A percentile compares a stretch with the other conserved stretches of the same genome.
phyloP scores from a whole-genome alignment of 305 asterid genomes.

The Euphrasia arctica region DNA sequence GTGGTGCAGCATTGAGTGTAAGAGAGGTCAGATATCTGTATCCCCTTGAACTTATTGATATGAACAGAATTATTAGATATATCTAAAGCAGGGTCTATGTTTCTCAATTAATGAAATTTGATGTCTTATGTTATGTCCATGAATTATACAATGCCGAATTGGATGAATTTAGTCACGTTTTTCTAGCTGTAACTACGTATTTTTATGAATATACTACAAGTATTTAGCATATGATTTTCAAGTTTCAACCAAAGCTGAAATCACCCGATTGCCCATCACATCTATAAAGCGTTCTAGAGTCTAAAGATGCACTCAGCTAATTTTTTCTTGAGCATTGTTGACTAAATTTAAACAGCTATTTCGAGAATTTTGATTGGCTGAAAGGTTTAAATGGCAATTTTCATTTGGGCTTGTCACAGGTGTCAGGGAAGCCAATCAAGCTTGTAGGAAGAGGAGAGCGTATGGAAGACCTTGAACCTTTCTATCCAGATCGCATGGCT shows the following conservation, averaged over 20 bases:
- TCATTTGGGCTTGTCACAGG: conserved; percentile 38
- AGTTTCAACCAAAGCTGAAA: conserved; percentile 1
- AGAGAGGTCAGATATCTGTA: conserved; percentile 65
- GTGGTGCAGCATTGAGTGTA: conserved; percentile 99
- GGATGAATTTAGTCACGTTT: neutral
- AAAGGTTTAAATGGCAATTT: conserved; percentile 14
- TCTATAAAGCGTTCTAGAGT: conserved; percentile 11
- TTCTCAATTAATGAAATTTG: conserved; percentile 17
- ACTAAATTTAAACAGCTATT: conserved; percentile 17
- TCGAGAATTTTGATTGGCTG: conserved; percentile 20
- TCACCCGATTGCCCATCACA: conserved; percentile 12
- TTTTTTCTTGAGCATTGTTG: conserved; percentile 7
- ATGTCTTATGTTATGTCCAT: conserved; percentile 16
- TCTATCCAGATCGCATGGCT: conserved; percentile 99
- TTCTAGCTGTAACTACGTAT: neutral
- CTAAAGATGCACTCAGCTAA: conserved; percentile 9
- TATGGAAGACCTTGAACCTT: conserved; percentile 99
- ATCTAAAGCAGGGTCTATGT: conserved; percentile 14
- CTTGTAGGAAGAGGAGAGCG: conserved; percentile 99
- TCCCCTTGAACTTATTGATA: conserved; percentile 14
- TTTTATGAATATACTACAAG: conserved; percentile 1
- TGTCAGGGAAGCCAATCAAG: conserved; percentile 97
- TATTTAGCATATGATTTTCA: neutral
- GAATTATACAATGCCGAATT: conserved; percentile 5
- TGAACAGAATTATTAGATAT: conserved; percentile 6